Percentiles rank a stretch among this genome's conserved stretches.
These are phyloP conservation scores for Leucocoprinus leucothites DNA, from an alignment of 768 basidiomycete genomes.

Conservation along the genomic window DNA sequence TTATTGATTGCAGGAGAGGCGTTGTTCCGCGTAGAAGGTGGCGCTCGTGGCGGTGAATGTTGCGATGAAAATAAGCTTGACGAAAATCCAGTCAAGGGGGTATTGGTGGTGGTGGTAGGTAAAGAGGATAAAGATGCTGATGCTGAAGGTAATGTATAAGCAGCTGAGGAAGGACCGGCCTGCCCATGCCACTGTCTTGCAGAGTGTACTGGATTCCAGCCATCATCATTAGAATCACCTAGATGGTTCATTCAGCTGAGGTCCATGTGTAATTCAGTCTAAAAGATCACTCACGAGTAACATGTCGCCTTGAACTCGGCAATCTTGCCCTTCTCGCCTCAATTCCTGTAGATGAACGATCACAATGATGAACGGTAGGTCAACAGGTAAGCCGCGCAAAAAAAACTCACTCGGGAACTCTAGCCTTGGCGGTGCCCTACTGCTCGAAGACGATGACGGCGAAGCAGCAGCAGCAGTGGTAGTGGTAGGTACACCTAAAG, in stretches of 20 bases:
- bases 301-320: neutral
- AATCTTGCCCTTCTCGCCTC: neutral
- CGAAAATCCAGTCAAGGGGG: neutral
- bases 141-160: neutral
- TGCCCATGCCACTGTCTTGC: neutral
- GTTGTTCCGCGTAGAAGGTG: neutral
- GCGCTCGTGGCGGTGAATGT: neutral
- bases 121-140: neutral
- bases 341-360: neutral
- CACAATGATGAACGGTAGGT: neutral
- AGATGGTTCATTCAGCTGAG: neutral
- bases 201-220: constrained; percentile 4
- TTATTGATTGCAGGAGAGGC: neutral
- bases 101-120: neutral
- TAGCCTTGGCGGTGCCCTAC: neutral
- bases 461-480: too few relatives aligned
- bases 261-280: neutral
- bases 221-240: constrained; percentile 1
- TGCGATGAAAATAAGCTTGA: constrained; percentile 4
- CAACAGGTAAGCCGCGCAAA: neutral
- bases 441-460: neutral
- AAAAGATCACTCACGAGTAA: neutral
- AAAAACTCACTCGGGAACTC: neutral
- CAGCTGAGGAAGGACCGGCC: neutral
- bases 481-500: neutral